Conservation (phyloP, 2,329 filamentous ascomycete species). For the Fusarium guadeloupense region DNA sequence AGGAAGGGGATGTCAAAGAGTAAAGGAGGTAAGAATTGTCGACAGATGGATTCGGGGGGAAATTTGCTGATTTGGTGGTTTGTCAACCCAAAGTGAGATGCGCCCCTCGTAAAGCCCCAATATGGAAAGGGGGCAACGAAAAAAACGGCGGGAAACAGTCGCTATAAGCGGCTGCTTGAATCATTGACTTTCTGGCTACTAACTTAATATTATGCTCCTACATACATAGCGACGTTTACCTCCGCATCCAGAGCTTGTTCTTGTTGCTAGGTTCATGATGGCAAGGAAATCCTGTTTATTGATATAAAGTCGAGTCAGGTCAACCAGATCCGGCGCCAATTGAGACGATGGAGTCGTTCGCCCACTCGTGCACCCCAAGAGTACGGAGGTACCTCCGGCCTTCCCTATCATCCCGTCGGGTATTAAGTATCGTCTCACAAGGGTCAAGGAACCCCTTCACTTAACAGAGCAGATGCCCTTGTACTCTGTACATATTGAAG, state of each 20-base stretch:
- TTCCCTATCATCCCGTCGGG: conserved; percentile 1
- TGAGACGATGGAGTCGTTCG: conserved; percentile 13
- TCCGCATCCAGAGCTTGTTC: background rate
- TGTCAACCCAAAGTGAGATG: conserved; percentile 24
- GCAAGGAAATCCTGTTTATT: background rate
- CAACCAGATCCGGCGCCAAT: conserved; percentile 18
- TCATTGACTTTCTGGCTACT: conserved; percentile 9
- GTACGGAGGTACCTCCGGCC: conserved; percentile 14
- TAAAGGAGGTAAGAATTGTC: conserved; percentile 24
- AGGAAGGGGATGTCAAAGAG: conserved; percentile 7
- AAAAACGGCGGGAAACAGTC: conserved; percentile 28
- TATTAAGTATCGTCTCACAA: conserved; percentile 3
- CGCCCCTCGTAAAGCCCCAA: conserved; percentile 18
- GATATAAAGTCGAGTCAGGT: conserved; percentile 9
- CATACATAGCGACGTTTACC: background rate
- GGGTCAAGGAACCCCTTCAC: conserved; percentile 27
- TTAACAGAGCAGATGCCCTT: conserved; percentile 9
- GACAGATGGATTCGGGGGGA: conserved; percentile 19
- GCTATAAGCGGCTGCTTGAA: conserved; percentile 19
- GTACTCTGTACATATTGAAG: background rate
- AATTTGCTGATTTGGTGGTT: conserved; percentile 31
- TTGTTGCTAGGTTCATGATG: background rate
- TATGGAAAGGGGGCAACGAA: conserved; percentile 30
- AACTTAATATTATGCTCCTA: background rate
- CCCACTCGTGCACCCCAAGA: conserved; percentile 1